phyloP scores from a whole-genome alignment of 2,329 filamentous ascomycete genomes.

The Ceratocystis eucalypticola region DNA sequence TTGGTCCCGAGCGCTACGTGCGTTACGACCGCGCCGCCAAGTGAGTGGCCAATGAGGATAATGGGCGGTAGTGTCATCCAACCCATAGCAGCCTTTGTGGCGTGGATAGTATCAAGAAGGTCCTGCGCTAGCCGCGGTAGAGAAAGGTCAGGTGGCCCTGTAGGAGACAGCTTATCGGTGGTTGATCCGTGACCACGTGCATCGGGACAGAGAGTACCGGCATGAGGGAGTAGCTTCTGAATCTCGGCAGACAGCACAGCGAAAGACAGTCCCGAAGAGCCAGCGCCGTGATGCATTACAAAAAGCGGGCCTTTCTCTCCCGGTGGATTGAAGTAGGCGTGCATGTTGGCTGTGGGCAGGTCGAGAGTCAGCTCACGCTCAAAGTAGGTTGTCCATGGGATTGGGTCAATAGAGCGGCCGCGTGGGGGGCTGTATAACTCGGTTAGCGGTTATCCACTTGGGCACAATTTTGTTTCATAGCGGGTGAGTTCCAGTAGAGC shows the following conservation, averaged over 20 bases:
- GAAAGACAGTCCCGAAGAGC: conserved; percentile 86
- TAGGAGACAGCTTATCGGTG: conserved; percentile 24
- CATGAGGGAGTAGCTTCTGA: conserved; percentile 58
- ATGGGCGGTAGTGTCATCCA: conserved; percentile 64
- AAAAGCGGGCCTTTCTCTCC: conserved; percentile 64
- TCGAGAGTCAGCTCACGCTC: conserved; percentile 70
- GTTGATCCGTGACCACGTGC: conserved; percentile 77
- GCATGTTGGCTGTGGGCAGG: conserved; percentile 39
- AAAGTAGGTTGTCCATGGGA: conserved; percentile 84
- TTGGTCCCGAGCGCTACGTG: conserved; percentile 50
- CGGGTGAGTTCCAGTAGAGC: neutral
- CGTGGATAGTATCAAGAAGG: conserved; percentile 52
- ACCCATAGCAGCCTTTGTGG: conserved; percentile 52
- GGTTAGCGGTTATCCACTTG: conserved; percentile 18
- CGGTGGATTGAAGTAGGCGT: conserved; percentile 80
- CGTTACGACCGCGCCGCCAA: conserved; percentile 83
- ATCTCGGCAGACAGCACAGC: conserved; percentile 68
- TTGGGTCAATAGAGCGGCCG: conserved; percentile 47
- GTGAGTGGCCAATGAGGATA: conserved; percentile 77
- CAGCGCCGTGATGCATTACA: conserved; percentile 87
- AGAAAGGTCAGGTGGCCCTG: conserved; percentile 42
- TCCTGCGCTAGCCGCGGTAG: conserved; percentile 62
- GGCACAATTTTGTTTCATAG: neutral
- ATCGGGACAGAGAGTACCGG: conserved; percentile 74
- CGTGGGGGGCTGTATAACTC: conserved; percentile 21